Evolutionary conservation across 2,329 filamentous ascomycete species (phyloP).

Genomic region (Colletotrichum coccodes): DNA sequence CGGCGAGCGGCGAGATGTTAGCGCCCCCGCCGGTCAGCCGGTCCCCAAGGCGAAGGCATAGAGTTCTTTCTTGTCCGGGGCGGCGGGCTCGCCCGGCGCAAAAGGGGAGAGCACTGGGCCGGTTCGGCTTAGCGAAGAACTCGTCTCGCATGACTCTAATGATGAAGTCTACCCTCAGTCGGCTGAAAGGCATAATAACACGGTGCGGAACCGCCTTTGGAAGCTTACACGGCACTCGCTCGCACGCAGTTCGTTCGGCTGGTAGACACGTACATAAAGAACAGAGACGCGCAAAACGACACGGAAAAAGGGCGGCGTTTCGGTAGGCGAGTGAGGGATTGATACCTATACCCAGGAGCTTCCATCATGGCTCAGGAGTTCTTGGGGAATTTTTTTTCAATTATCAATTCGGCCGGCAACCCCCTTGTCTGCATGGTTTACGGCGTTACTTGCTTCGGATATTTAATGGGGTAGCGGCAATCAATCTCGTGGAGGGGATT

Average conservation of each 20-base stretch:
- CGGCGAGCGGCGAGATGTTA: slow-evolving; percentile 56
- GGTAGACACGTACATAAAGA: slow-evolving; percentile 17
- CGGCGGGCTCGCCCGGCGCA: background rate
- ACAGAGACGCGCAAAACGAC: slow-evolving; percentile 14
- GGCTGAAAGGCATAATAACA: background rate
- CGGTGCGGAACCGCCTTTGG: slow-evolving; percentile 15
- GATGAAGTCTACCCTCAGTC: background rate
- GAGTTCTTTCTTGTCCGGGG: slow-evolving; percentile 13
- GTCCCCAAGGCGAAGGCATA: slow-evolving; percentile 30
- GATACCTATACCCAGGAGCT: background rate
- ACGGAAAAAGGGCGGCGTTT: slow-evolving; percentile 12
- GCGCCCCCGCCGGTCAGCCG: slow-evolving; percentile 49
- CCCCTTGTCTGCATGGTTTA: slow-evolving; percentile 16
- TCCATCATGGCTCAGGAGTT: slow-evolving; percentile 3
- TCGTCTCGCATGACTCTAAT: background rate
- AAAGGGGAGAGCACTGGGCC: background rate
- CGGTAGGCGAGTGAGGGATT: background rate
- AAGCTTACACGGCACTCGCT: slow-evolving; percentile 26
- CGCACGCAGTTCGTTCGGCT: slow-evolving; percentile 7
- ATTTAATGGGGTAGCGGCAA: background rate
- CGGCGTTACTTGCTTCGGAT: slow-evolving; percentile 8
- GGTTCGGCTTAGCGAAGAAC: background rate
- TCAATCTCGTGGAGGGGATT: background rate
- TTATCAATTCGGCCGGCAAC: background rate
- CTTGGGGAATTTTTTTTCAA: background rate